Evolutionary conservation across 768 basidiomycete species (phyloP).

Genomic region (Macrolepiota albuminosa): DNA sequence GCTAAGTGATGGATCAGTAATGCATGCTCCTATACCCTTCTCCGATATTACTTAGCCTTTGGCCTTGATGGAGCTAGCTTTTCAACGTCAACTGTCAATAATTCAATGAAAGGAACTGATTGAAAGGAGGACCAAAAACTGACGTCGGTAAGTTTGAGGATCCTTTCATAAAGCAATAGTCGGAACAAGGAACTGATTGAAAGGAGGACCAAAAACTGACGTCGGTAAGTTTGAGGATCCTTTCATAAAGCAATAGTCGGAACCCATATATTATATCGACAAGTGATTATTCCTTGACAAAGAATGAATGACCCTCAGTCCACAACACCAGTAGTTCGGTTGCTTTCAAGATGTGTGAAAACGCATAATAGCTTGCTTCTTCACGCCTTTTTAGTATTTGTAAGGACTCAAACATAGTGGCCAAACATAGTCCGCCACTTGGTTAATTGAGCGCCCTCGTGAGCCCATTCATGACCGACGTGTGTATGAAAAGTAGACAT

Average conservation of each 20-base stretch:
- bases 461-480: neutral
- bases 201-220: neutral
- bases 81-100: neutral
- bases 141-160: neutral
- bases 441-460: neutral
- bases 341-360: neutral
- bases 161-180: neutral
- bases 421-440: neutral
- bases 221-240: neutral
- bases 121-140: neutral
- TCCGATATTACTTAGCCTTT: neutral
- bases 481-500: neutral
- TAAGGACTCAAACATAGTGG: neutral
- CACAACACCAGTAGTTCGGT: neutral
- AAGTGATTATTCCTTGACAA: neutral
- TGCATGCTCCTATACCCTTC: too few relatives aligned
- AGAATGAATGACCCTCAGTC: neutral
- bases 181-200: neutral
- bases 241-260: neutral
- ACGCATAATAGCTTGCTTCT: too few relatives aligned
- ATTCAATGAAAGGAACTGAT: neutral
- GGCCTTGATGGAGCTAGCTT: neutral
- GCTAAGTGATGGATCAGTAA: neutral
- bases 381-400: neutral
- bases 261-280: neutral